A percentile compares a stretch with the other conserved stretches of the same genome.
phyloP scores from a whole-genome alignment of 345 rosid species.

The Brassica carinata region DNA sequence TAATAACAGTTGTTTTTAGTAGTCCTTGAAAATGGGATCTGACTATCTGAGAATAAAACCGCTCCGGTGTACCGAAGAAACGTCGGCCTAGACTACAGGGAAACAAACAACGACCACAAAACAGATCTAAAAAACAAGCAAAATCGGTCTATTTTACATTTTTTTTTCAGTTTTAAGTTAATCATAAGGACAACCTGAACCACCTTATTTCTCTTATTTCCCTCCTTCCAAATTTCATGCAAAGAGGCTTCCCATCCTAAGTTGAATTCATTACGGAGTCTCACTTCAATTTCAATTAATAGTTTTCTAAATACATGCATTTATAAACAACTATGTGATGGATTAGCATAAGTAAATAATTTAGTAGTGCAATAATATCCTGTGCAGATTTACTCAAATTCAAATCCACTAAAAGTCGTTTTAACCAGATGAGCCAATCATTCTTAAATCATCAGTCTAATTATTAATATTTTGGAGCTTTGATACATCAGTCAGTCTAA shows the following conservation, averaged over 20 bases:
- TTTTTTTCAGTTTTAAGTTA: too few relatives aligned
- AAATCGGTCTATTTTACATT: neutral
- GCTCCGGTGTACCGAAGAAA: too few relatives aligned
- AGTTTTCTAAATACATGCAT: neutral
- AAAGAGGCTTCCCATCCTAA: neutral
- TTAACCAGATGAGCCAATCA: neutral
- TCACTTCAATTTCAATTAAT: neutral
- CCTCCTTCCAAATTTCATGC: neutral
- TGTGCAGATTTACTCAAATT: neutral
- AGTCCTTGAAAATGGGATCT: too few relatives aligned
- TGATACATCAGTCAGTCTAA: neutral
- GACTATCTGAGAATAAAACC: too few relatives aligned
- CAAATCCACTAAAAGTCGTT: neutral
- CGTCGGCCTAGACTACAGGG: too few relatives aligned
- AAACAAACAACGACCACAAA: too few relatives aligned
- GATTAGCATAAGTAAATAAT: neutral
- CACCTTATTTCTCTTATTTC: neutral
- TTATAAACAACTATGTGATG: neutral
- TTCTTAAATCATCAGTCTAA: neutral
- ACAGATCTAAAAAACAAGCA: too few relatives aligned
- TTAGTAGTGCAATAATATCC: neutral
- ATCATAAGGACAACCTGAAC: neutral
- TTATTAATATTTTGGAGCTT: neutral
- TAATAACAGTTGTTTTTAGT: too few relatives aligned
- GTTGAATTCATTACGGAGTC: neutral